Base-by-base conservation (phyloP, 352 stramenopile species). In the Globisporangium perplexum region DNA sequence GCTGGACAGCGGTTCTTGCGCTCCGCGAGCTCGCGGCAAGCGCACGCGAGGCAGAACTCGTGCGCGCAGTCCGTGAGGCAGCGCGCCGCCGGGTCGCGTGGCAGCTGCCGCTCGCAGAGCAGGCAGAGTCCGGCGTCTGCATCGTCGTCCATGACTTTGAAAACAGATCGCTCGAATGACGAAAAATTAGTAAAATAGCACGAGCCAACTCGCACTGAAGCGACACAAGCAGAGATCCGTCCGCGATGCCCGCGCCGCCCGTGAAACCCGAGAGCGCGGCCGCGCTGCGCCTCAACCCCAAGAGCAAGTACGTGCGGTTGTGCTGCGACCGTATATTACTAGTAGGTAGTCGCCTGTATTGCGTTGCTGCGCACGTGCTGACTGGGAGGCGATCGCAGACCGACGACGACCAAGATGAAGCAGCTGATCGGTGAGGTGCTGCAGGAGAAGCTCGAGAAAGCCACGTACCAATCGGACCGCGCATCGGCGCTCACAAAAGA, bases 361-460 rank as follows among this genome's bases (percentile, higher is more conserved):
- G 26, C 26, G 14, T 18, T 6, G 33, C 12, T 18, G 33, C 4
- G 1, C 12, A 12, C 7, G 8, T n/a, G 18, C 33, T 39, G 4
- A 17, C 33, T 39, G 33, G 15, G 5, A 12, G 15, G 7, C 33
- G 4, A 36, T 23, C 30, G 15, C 7, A 85, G 74, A 53, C 81
- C 81, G 2, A 88, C 78, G 42, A 83, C 78, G 55, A 89, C 76
- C 41, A 86, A 89, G 53, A 92, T 90, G 78, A 92, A 87, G 57
- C 79, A 88, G 46, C 55, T 88, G 24, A 86, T 92, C 47, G 64
- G 42, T 14, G 66, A 88, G 30, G 62, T 92, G 42, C 62, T 92
- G 46, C 56, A 70, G 24, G 73, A 89, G 30, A 92, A 90, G 57
- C 64, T 92, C 50, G 71, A 87, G 23, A 71, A 72, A 46, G 64